Base-by-base conservation (phyloP, 352 stramenopile genomes). In the Pythium dissotocum region DNA sequence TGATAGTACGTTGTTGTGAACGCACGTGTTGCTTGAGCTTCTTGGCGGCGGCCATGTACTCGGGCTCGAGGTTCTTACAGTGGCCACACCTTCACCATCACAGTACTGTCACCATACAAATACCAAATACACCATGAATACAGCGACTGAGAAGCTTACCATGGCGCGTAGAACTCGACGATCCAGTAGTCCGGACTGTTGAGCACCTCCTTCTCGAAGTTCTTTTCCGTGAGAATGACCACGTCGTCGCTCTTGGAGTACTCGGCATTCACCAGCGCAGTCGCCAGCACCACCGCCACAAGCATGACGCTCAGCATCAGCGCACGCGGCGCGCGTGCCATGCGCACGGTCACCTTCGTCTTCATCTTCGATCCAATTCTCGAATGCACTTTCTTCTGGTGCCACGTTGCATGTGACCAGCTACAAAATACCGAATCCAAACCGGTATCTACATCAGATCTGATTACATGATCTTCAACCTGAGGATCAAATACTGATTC, bases 151-250 rank as follows among this genome's bases (percentile, higher is more conserved):
- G 87, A 38, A 8, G 5, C 57, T 52, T 26, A 67, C 91, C 91
- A 98, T 35, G 91, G 93, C 18, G 93, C 93, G 67, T 97, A 97
- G 75, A 98, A 98, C 71, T 98, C 90, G 42, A 98, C 93, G 44
- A 98, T 75, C 90, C 91, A 98, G 56, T 92, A 91, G 70, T 93
- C 86, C 4, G 63, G 63, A 61, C 87, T 93, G 61, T 92, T 73
- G 48, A 94, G 78, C 61, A 94, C 84, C 51, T 90, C 78, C 58
- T 90, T 88, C 63, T 94, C 83, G 68, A 93, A 94, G 71, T 93
- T 94, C 65, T 91, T 84, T 14, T 90, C 83, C 38, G 84, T 93
- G 35, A 94, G 80, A 26, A 91, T 72, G 64, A 88, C 79, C 16
- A 94, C 84, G 18, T 74, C 77, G 62, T 86, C 80, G 24, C 78